These are phyloP conservation scores for Trichomonascus vanleenenianus DNA, from an alignment of 805 yeast genomes.

Conservation along the genomic window DNA sequence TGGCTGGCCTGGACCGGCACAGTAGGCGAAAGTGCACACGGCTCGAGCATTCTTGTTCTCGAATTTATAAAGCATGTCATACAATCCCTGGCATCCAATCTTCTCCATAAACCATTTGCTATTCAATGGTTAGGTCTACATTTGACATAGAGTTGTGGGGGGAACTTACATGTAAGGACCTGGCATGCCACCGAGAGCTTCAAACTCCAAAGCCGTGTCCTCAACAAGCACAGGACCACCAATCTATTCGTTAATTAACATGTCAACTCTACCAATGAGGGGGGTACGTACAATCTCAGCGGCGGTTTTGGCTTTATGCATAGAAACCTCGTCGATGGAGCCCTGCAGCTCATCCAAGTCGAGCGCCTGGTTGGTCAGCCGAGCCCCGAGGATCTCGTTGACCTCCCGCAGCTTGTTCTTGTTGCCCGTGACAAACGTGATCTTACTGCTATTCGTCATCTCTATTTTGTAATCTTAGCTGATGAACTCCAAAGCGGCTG, in stretches of 20 bases:
- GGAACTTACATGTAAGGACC: conserved; percentile 66
- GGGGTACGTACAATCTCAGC: conserved; percentile 37
- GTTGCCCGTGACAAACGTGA: conserved; percentile 39
- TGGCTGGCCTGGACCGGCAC: conserved; percentile 68
- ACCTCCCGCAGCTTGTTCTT: conserved; percentile 83
- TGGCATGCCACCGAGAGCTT: conserved; percentile 76
- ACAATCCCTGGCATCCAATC: conserved; percentile 70
- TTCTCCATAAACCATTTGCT: conserved; percentile 79
- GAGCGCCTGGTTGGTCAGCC: conserved; percentile 53
- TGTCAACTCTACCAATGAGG: too few species aligned
- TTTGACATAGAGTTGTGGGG: too few species aligned
- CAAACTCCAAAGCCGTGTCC: conserved; percentile 85
- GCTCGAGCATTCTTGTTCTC: conserved; percentile 83
- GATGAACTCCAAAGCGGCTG: background rate
- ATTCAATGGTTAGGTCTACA: too few species aligned
- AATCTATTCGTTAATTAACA: conserved; percentile 23
- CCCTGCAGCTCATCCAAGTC: conserved; percentile 94
- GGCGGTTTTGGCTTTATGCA: conserved; percentile 71
- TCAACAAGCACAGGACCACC: conserved; percentile 87
- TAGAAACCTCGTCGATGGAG: conserved; percentile 69
- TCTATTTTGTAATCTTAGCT: background rate
- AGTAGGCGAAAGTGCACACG: conserved; percentile 85
- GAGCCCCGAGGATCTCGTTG: conserved; percentile 48
- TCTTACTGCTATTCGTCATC: background rate
- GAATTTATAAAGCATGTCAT: conserved; percentile 69